Conservation (phyloP, 1,284 basidiomycete genomes). For the Ustilago hordei region DNA sequence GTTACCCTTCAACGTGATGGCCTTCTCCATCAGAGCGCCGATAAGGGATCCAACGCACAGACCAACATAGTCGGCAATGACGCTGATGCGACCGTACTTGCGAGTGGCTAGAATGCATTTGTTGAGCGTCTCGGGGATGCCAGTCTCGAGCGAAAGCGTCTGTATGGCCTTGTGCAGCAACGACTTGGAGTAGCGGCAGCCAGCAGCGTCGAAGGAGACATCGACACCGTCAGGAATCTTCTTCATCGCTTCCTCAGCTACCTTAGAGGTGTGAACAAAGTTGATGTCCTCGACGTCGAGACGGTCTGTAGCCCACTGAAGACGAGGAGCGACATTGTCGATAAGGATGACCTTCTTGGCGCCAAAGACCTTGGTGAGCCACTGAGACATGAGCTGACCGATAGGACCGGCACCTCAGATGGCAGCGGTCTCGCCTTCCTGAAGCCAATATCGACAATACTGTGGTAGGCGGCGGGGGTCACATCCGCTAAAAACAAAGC, state of each 20-base stretch:
- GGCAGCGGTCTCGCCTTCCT: conserved; percentile 77
- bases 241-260: conserved; percentile 76
- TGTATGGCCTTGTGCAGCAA: conserved; percentile 78
- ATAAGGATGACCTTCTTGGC: conserved; percentile 80
- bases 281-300: conserved; percentile 77
- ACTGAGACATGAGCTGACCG: conserved; percentile 76
- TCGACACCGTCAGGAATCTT: conserved; percentile 73
- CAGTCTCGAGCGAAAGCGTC: conserved; percentile 80
- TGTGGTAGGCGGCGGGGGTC: conserved; percentile 80
- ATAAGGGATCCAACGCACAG: conserved; percentile 77
- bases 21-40: conserved; percentile 82
- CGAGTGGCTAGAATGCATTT: conserved; percentile 77
- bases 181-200: conserved; percentile 59
- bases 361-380: conserved; percentile 76
- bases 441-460: conserved; percentile 78
- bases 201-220: conserved; percentile 52
- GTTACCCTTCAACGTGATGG: conserved; percentile 57
- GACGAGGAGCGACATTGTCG: conserved; percentile 76
- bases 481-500: conserved; percentile 79
- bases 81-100: conserved; percentile 71
- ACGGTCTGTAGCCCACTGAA: conserved; percentile 75
- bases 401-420: conserved; percentile 77
- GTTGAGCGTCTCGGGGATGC: conserved; percentile 78
- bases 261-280: conserved; percentile 74
- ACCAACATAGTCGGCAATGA: conserved; percentile 51